Evolutionary conservation across 202 grass and related monocot species (phyloP).

Genomic region (Elaeis oleifera): DNA sequence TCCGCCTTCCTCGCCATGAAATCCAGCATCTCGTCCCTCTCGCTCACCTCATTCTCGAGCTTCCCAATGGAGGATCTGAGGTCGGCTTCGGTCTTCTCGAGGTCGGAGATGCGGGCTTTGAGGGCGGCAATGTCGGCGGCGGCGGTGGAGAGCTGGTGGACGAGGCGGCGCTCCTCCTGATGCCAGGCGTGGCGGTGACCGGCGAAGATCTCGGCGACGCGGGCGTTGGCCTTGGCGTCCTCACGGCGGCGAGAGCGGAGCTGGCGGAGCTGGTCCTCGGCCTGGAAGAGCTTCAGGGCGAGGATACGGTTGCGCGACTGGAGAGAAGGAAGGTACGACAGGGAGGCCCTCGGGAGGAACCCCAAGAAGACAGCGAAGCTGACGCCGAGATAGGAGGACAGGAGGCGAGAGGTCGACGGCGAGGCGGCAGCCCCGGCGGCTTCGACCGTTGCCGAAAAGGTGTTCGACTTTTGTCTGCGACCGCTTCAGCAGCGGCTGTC

Average conservation of each 20-base stretch:
- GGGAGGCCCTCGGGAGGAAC: constrained; percentile 37
- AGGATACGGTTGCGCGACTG: constrained; percentile 76
- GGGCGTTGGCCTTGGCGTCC: constrained; percentile 77
- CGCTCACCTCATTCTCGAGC: constrained; percentile 55
- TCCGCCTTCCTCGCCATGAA: constrained; percentile 15
- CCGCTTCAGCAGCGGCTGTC: constrained; percentile 25
- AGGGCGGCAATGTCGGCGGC: constrained; percentile 36
- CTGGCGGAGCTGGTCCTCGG: constrained; percentile 77
- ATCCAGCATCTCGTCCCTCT: constrained; percentile 21
- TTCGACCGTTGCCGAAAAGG: background rate
- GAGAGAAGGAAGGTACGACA: constrained; percentile 53
- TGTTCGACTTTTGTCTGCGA: background rate
- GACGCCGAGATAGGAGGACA: constrained; percentile 64
- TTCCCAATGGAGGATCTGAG: constrained; percentile 27
- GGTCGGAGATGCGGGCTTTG: constrained; percentile 33
- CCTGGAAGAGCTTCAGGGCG: constrained; percentile 53
- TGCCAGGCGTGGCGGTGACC: constrained; percentile 63
- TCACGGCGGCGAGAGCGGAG: constrained; percentile 54
- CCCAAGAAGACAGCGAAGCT: constrained; percentile 72
- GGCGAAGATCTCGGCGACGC: constrained; percentile 82
- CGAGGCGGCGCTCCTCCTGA: constrained; percentile 50
- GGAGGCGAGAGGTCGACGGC: background rate
- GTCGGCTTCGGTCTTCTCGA: constrained; percentile 30
- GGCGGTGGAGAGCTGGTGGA: constrained; percentile 34
- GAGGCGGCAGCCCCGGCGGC: background rate